Base-by-base conservation (phyloP, 495 filamentous ascomycete genomes). In the Penicillium coprophilum region DNA sequence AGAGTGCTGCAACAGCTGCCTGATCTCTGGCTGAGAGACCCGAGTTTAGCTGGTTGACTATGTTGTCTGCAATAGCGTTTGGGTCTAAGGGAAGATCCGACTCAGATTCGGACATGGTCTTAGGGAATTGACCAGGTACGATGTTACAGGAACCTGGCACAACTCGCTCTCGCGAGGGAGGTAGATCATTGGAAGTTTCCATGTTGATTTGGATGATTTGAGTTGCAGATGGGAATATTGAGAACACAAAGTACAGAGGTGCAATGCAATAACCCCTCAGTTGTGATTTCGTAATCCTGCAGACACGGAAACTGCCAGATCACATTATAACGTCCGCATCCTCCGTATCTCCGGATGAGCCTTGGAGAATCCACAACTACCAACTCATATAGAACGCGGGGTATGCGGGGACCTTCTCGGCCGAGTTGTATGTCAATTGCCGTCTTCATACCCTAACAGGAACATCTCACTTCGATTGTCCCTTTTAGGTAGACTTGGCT, bases 131-230 rank as follows among this genome's bases (percentile, higher is more conserved):
- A 4, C 71, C 74, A 2, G 70, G 46, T 4, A 75, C 68, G 49
- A 84, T 70, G 53, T 82, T 81, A 62, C 75, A 57, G 4, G 85
- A 88, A 31, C 86, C 86, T 2, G 84, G 80, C 58, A 83, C 85
- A 34, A 80, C 66, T 43, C 82, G 77, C 51, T 86, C 75, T 61
- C 76, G 73, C 20, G 84, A 84, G n/a, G 70, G 74, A 2, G 23
- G 15, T n/a, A 62, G 7, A 4, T 39, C 20, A 21, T 23, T 51
- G 34, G 36, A 40, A 9, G 34, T 28, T 21, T 54, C 40, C 63
- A 66, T 66, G 13, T 15, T 36, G 44, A 40, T 56, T 41, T 27
- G 4, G 19, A n/a, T 38, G 15, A 9, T 32, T 17, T 38, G 15
- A 9, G 7, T 38, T 49, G 27, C 12, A 6, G 19, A 19, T 47